Evolutionary conservation across 306 rosid genomes (phyloP).

Genomic region (Datisca glomerata): DNA sequence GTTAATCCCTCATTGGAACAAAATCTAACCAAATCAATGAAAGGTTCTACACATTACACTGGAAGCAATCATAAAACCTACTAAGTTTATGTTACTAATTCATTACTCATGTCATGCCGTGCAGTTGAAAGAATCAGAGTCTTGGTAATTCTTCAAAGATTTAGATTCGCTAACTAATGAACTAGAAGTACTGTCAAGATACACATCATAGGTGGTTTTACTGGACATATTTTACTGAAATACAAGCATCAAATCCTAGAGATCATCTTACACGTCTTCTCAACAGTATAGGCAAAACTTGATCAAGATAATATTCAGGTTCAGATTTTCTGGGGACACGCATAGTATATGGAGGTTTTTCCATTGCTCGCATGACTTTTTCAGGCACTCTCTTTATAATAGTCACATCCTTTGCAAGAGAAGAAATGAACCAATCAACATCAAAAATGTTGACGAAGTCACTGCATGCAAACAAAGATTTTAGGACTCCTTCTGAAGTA

Average conservation of each 20-base stretch:
- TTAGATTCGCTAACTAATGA: too few relatives aligned
- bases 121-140: too few relatives aligned
- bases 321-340: conserved; percentile 98
- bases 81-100: too few relatives aligned
- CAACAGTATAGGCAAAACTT: conserved; percentile 85
- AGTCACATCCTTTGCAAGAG: conserved; percentile 75
- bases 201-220: too few relatives aligned
- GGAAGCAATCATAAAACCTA: too few relatives aligned
- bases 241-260: too few relatives aligned
- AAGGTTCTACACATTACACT: too few relatives aligned
- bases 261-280: conserved; percentile 74
- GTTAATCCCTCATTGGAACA: conserved; percentile 8
- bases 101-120: too few relatives aligned
- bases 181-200: too few relatives aligned
- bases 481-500: background rate
- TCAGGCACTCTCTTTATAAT: conserved; percentile 86
- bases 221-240: too few relatives aligned
- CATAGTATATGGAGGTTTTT: conserved; percentile 97
- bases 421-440: conserved; percentile 77
- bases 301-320: conserved; percentile 93
- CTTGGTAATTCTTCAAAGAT: too few relatives aligned
- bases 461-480: conserved; percentile 30
- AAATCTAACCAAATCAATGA: conserved; percentile 3
- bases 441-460: conserved; percentile 78
- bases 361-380: conserved; percentile 89